A percentile compares a stretch with the other conserved stretches of the same genome.
phyloP scores from a whole-genome alignment of 2,329 filamentous ascomycete species.

The Sporothrix euskadiensis region DNA sequence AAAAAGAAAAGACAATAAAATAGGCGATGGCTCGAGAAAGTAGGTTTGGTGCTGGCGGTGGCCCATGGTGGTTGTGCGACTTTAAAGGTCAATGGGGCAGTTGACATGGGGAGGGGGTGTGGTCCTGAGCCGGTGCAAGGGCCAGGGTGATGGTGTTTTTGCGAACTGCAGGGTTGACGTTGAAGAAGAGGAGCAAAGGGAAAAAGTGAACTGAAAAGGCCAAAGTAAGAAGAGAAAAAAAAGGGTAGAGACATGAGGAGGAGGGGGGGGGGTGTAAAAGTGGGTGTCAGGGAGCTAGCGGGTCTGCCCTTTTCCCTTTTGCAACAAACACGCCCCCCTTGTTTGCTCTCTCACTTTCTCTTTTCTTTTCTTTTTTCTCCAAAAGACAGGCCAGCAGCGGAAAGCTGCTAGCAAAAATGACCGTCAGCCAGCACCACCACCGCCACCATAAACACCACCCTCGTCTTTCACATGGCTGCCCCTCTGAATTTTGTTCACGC shows the following conservation, averaged over 20 bases:
- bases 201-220: constrained; percentile 14
- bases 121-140: constrained; percentile 36
- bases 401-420: not conserved
- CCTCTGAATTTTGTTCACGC: not conserved
- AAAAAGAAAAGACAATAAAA: not conserved
- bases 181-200: constrained; percentile 28
- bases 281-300: constrained; percentile 10
- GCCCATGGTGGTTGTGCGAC: constrained; percentile 53
- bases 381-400: not conserved
- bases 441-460: not conserved
- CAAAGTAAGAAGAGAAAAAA: not conserved
- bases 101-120: constrained; percentile 43
- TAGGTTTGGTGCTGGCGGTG: constrained; percentile 41
- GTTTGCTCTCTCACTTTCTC: not conserved
- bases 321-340: constrained; percentile 1
- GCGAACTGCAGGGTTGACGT: constrained; percentile 42
- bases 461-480: not conserved
- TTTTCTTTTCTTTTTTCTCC: not conserved
- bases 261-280: constrained; percentile 39
- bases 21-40: constrained; percentile 38
- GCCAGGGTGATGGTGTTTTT: constrained; percentile 39
- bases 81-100: constrained; percentile 47
- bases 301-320: constrained; percentile 4
- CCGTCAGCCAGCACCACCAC: not conserved
- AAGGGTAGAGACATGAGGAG: constrained; percentile 1